Percentiles rank a stretch among this genome's conserved stretches.
These are phyloP conservation scores for Penicillium sp. DNA, from an alignment of 2,329 filamentous ascomycete species.

Conservation along the genomic window DNA sequence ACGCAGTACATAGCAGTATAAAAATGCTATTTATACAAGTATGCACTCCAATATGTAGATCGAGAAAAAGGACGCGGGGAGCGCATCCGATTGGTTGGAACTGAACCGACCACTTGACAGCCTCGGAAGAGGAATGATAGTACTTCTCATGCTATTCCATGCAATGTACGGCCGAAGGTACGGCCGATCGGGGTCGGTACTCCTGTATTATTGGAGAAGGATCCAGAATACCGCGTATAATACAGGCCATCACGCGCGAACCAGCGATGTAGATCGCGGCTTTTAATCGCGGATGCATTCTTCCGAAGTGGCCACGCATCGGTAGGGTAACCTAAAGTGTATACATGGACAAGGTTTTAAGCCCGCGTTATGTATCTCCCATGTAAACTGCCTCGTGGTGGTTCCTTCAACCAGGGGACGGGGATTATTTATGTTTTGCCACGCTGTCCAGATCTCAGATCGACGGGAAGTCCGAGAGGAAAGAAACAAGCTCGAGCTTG, in stretches of 20 bases:
- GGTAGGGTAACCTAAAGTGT: not conserved
- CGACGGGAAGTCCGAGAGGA: not conserved
- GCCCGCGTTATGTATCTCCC: no score
- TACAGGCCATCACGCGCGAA: not conserved
- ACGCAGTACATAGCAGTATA: no score
- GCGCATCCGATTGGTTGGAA: constrained; percentile 7
- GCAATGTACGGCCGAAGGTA: no score
- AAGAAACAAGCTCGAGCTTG: not conserved
- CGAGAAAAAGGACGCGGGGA: not conserved
- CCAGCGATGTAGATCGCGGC: not conserved
- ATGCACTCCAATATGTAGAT: not conserved
- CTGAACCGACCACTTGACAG: constrained; percentile 3
- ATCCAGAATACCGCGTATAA: not conserved
- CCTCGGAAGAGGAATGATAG: not conserved
- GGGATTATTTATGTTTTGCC: not conserved
- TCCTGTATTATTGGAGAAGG: not conserved
- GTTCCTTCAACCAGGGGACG: constrained; percentile 4
- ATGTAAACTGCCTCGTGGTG: constrained; percentile 3
- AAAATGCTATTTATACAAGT: not conserved
- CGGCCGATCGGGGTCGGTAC: no score
- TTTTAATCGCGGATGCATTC: not conserved
- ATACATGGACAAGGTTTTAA: no score
- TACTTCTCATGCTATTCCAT: no score
- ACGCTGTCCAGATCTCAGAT: not conserved
- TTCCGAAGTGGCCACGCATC: not conserved